phyloP scores from a whole-genome alignment of 345 rosid species.

The Geranium rotundifolium region DNA sequence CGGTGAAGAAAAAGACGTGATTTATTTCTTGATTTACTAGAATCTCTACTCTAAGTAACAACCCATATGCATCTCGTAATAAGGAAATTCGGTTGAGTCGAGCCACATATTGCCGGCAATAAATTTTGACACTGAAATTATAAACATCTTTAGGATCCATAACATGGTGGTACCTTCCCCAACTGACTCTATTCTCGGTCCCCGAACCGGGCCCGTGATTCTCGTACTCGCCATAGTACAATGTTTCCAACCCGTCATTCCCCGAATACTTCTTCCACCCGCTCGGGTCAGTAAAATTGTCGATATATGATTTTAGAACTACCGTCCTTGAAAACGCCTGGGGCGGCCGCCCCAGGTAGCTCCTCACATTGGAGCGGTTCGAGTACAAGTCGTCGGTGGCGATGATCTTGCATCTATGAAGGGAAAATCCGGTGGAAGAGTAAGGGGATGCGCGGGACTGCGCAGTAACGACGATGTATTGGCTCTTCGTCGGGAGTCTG shows the following conservation, averaged over 20 bases:
- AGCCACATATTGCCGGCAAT: constrained; percentile 69
- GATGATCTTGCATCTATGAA: constrained; percentile 62
- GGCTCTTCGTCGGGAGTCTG: constrained; percentile 45
- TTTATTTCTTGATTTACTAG: too few species aligned
- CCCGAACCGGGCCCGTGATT: constrained; percentile 71
- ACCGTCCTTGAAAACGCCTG: constrained; percentile 46
- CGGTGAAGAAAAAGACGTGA: too few species aligned
- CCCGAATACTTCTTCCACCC: constrained; percentile 66
- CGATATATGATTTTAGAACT: constrained; percentile 50
- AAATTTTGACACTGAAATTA: constrained; percentile 57
- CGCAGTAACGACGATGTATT: constrained; percentile 67
- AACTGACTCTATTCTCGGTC: constrained; percentile 44
- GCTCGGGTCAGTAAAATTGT: constrained; percentile 40
- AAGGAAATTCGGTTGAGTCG: constrained; percentile 69
- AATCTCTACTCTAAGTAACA: too few species aligned
- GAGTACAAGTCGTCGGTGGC: constrained; percentile 37
- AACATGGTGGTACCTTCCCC: constrained; percentile 57
- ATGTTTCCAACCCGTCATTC: constrained; percentile 29
- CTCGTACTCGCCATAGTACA: constrained; percentile 77
- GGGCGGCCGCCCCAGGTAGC: constrained; percentile 86
- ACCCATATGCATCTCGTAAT: too few species aligned
- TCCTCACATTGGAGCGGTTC: constrained; percentile 23
- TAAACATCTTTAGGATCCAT: constrained; percentile 57
- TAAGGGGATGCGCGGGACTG: constrained; percentile 58
- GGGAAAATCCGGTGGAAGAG: constrained; percentile 65